Evolutionary conservation across 164 flowering plant species (phyloP).

Genomic region (Berberis thunbergii): DNA sequence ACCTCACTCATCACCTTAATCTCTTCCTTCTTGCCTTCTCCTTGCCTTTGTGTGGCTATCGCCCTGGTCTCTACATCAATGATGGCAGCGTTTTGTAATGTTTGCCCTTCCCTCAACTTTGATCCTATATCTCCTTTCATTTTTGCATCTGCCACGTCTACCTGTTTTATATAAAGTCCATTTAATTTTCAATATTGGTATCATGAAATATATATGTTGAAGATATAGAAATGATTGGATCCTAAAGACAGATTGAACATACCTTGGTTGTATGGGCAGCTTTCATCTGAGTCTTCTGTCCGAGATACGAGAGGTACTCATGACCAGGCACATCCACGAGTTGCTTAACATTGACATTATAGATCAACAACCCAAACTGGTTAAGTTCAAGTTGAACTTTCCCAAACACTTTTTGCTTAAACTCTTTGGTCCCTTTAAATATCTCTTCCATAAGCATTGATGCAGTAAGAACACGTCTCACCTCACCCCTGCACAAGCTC

Average conservation of each 20-base stretch:
- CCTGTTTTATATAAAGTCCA: too few relatives aligned
- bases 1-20: background rate
- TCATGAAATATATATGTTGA: too few relatives aligned
- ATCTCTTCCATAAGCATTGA: background rate
- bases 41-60: background rate
- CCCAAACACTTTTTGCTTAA: background rate
- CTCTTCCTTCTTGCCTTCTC: background rate
- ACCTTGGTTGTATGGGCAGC: background rate
- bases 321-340: background rate
- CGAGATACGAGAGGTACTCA: background rate
- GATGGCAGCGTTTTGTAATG: background rate
- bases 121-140: constrained; percentile 1
- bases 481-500: background rate
- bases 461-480: background rate
- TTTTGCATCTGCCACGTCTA: background rate
- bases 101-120: background rate
- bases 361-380: background rate
- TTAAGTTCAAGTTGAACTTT: background rate
- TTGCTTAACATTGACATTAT: background rate
- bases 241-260: too few relatives aligned
- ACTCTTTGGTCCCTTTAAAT: background rate
- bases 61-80: background rate
- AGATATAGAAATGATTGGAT: too few relatives aligned
- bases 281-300: background rate
- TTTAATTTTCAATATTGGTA: too few relatives aligned